These are phyloP conservation scores for Euptelea pleiosperma DNA, from an alignment of 164 flowering plant species.

Conservation along the genomic window DNA sequence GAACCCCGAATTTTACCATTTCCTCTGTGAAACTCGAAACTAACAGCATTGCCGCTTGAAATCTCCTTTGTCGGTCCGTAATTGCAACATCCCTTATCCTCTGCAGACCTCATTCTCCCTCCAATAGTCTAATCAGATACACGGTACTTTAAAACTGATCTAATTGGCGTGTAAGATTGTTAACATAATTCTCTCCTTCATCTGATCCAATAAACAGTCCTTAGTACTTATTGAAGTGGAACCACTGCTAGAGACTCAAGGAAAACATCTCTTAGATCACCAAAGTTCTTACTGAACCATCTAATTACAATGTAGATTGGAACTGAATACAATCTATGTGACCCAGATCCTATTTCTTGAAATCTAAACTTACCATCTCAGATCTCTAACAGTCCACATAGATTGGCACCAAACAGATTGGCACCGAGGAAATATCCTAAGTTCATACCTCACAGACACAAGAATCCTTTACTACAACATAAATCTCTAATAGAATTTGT, in stretches of 20 bases:
- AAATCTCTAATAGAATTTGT: too few species aligned
- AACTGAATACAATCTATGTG: too few species aligned
- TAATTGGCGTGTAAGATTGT: background rate
- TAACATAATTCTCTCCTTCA: background rate
- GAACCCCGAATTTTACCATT: conserved; percentile 36
- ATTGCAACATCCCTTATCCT: conserved; percentile 57
- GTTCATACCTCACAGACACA: background rate
- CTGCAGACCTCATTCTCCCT: conserved; percentile 51
- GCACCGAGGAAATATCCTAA: background rate
- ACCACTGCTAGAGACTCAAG: too few species aligned
- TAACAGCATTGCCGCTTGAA: conserved; percentile 28
- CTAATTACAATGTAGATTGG: too few species aligned
- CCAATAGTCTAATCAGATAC: background rate
- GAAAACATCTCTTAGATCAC: too few species aligned
- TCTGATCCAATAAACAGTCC: background rate
- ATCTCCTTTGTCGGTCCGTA: conserved; percentile 40
- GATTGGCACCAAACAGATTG: too few species aligned
- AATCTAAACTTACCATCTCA: too few species aligned
- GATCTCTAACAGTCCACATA: too few species aligned
- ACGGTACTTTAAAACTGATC: background rate
- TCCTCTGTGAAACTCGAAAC: conserved; percentile 72
- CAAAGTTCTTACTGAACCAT: too few species aligned
- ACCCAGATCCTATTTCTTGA: too few species aligned
- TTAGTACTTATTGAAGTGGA: too few species aligned
- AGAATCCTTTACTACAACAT: background rate